Base-by-base conservation (phyloP, 2,329 filamentous ascomycete species). In the Bipolaris gigantea region DNA sequence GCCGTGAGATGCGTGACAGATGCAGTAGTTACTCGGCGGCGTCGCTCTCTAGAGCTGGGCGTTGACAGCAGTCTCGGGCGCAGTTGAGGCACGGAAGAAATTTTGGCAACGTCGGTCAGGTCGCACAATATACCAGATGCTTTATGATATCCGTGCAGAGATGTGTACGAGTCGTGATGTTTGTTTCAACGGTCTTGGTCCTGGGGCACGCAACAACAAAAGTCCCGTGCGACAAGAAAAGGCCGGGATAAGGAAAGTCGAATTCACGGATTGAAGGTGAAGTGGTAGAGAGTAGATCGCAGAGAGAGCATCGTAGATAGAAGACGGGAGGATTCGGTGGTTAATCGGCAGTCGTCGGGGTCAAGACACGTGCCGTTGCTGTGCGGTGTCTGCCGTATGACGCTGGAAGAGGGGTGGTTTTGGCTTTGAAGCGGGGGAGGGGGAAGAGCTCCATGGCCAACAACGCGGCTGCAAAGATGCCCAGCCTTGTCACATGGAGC, bases 401-500 rank as follows among this genome's bases (percentile, higher is more conserved):
- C 62, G 63, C 57, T 58, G 32, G 53, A 50, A 47, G 62, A 59
- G 60, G 65, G 63, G 61, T 61, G 59, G 55, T 60, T 56, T 62
- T 61, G 56, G 49, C 53, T 53, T 62, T 59, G 63, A 64, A 64
- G 62, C 58, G 63, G 64, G 63, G 59, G 63, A 60, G 54, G 56
- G 27, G 59, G 59, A 57, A 56, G 19, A 40, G 45, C 48, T 53
- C 53, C 53, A 60, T 47, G 52, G 39, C 50, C 43, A 57, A 55
- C 51, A 56, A 52, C 47, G 42, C 48, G 52, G 42, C 50, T 49
- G 52, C 48, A 55, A 47, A 47, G 43, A 42, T 43, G 60, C 58
- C 60, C 56, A 56, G 59, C 53, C 57, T 46, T 36, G 56, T 67
- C 61, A 64, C 60, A 63, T 65, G 64, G 56, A 53, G 56, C 53